Conservation (phyloP, 768 basidiomycete genomes). For the Pleurotus salmoneostramineus region DNA sequence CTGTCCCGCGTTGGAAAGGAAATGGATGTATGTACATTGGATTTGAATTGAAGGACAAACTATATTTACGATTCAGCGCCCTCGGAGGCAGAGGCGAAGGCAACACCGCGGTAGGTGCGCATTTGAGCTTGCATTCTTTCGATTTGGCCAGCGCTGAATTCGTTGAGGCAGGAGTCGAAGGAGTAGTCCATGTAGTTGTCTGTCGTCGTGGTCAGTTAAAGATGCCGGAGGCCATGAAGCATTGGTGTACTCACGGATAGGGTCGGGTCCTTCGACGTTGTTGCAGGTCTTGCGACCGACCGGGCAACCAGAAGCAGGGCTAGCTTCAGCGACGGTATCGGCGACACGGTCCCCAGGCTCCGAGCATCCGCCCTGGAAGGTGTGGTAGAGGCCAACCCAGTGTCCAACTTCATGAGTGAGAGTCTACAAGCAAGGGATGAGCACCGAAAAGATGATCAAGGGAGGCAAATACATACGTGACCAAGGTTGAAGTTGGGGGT, state of each 20-base stretch:
- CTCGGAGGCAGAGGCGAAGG: background rate
- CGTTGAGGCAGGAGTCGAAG: constrained; percentile 44
- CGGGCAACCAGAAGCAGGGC: constrained; percentile 38
- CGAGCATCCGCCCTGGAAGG: constrained; percentile 50
- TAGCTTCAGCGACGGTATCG: constrained; percentile 46
- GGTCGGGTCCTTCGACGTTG: constrained; percentile 32
- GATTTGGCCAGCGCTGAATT: constrained; percentile 44
- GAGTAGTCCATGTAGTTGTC: constrained; percentile 11
- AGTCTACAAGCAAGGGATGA: constrained; percentile 25
- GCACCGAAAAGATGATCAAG: constrained; percentile 9
- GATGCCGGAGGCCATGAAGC: background rate
- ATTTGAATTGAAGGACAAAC: background rate
- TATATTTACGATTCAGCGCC: background rate
- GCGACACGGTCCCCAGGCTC: constrained; percentile 36
- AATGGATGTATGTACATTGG: background rate
- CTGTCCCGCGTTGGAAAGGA: background rate
- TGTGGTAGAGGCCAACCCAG: constrained; percentile 59
- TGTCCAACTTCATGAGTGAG: constrained; percentile 60
- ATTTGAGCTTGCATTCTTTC: constrained; percentile 37
- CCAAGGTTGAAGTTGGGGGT: constrained; percentile 38
- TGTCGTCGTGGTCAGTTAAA: background rate
- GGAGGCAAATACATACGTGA: constrained; percentile 18
- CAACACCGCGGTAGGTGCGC: constrained; percentile 38
- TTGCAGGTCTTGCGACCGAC: constrained; percentile 11
- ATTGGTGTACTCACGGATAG: constrained; percentile 31